Conservation (phyloP, 1,284 basidiomycete genomes). For the Cryptococcus deneoformans region DNA sequence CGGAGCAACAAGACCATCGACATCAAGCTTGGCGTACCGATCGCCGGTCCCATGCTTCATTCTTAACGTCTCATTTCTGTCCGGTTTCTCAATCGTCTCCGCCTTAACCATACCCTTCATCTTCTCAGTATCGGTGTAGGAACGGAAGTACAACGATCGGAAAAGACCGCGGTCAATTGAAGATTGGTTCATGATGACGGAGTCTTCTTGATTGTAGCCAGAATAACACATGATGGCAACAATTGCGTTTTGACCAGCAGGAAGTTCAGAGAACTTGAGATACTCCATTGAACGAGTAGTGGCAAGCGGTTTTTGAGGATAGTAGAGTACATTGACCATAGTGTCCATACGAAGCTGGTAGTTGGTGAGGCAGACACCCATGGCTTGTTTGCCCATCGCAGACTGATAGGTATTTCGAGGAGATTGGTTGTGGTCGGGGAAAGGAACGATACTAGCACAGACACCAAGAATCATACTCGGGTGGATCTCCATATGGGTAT, state of each 20-base stretch:
- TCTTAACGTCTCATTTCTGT: constrained; percentile 85
- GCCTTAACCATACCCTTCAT: constrained; percentile 87
- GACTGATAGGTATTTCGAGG: constrained; percentile 99
- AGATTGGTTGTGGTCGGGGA: constrained; percentile 99
- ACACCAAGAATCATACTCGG: constrained; percentile 99
- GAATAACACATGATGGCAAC: constrained; percentile 99
- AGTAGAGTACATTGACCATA: constrained; percentile 98
- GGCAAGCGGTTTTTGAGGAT: constrained; percentile 97
- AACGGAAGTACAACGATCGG: constrained; percentile 97
- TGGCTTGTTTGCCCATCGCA: constrained; percentile 99
- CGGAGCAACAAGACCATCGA: constrained; percentile 92
- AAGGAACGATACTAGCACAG: constrained; percentile 97
- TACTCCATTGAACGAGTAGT: constrained; percentile 99
- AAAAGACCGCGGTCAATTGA: constrained; percentile 98
- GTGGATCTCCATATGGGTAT: constrained; percentile 99
- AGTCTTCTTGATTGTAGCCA: constrained; percentile 99
- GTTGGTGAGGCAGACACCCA: constrained; percentile 98
- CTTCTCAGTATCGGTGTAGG: constrained; percentile 98
- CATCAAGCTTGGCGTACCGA: constrained; percentile 92
- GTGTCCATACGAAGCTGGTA: constrained; percentile 97
- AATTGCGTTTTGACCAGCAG: constrained; percentile 97
- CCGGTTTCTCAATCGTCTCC: constrained; percentile 98
- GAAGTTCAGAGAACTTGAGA: constrained; percentile 94
- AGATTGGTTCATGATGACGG: constrained; percentile 99
- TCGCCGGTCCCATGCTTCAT: constrained; percentile 89